Evolutionary conservation across 2,329 filamentous ascomycete genomes (phyloP).

Genomic region (Nemania diffusa): DNA sequence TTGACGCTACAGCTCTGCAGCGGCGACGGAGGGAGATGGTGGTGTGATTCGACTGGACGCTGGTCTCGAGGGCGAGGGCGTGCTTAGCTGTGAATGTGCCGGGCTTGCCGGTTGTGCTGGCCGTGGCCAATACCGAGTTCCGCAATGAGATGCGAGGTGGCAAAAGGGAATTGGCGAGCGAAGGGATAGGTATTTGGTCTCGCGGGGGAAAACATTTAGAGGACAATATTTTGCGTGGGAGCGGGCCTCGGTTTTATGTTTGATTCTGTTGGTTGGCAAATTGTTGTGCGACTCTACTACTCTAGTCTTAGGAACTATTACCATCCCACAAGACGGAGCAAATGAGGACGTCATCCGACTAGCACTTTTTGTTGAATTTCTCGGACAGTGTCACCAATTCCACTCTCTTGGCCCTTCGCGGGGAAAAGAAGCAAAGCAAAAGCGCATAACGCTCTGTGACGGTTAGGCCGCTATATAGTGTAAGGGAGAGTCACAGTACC

Average conservation of each 20-base stretch:
- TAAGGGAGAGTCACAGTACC: not conserved
- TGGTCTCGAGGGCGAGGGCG: not conserved
- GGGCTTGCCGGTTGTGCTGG: not conserved
- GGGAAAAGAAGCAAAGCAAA: not conserved
- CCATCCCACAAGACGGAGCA: slow-evolving; percentile 8
- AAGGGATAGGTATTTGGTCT: not conserved
- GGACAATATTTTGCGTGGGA: not conserved
- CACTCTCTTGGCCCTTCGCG: not conserved
- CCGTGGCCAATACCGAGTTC: not conserved
- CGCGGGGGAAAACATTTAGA: not conserved
- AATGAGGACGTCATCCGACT: not conserved
- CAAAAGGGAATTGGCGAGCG: not conserved
- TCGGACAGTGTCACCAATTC: slow-evolving; percentile 1
- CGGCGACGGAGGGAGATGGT: not conserved
- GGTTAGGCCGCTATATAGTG: not conserved
- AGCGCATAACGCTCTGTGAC: not conserved
- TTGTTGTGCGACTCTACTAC: slow-evolving; percentile 18
- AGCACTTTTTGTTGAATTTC: not conserved
- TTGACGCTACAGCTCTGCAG: not conserved
- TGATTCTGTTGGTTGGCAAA: slow-evolving; percentile 1
- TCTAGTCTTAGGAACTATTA: not conserved
- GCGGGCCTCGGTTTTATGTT: slow-evolving; percentile 15
- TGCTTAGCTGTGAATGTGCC: not conserved
- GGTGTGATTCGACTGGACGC: not conserved
- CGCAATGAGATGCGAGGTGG: not conserved